Evolutionary conservation across 2,329 filamentous ascomycete species (phyloP).

Genomic region (Ilyonectria sp.): DNA sequence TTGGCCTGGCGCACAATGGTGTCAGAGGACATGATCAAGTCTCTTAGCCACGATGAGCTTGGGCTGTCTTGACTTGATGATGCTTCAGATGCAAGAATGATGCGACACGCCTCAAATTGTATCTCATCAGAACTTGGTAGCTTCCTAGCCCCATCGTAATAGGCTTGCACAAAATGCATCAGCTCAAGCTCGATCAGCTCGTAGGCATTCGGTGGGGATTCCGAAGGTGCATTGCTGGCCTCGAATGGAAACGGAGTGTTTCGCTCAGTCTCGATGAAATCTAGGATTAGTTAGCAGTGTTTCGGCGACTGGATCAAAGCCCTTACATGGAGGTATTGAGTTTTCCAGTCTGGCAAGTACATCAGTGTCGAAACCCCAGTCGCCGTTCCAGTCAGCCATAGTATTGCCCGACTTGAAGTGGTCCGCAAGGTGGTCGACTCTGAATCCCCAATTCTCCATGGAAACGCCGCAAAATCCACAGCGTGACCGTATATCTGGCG

Average conservation of each 20-base stretch:
- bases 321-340: constrained; percentile 53
- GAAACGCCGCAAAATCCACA: constrained; percentile 58
- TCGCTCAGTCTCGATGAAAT: constrained; percentile 29
- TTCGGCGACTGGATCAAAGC: background rate
- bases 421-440: constrained; percentile 56
- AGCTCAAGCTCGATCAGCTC: constrained; percentile 32
- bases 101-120: constrained; percentile 33
- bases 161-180: constrained; percentile 28
- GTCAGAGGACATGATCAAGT: constrained; percentile 31
- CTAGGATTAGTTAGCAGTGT: background rate
- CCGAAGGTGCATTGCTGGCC: constrained; percentile 21
- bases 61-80: constrained; percentile 15
- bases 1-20: constrained; percentile 16
- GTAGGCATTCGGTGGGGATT: constrained; percentile 28
- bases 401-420: constrained; percentile 57
- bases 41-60: constrained; percentile 32
- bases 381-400: constrained; percentile 59
- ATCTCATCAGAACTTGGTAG: constrained; percentile 24
- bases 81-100: constrained; percentile 28
- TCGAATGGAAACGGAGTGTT: constrained; percentile 31
- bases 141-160: constrained; percentile 14
- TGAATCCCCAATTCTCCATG: constrained; percentile 52
- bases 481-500: constrained; percentile 37
- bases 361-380: constrained; percentile 56
- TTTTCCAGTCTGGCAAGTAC: constrained; percentile 55